These are phyloP conservation scores for Jamesozyma piceae DNA, from an alignment of 805 yeast genomes.

Conservation along the genomic window DNA sequence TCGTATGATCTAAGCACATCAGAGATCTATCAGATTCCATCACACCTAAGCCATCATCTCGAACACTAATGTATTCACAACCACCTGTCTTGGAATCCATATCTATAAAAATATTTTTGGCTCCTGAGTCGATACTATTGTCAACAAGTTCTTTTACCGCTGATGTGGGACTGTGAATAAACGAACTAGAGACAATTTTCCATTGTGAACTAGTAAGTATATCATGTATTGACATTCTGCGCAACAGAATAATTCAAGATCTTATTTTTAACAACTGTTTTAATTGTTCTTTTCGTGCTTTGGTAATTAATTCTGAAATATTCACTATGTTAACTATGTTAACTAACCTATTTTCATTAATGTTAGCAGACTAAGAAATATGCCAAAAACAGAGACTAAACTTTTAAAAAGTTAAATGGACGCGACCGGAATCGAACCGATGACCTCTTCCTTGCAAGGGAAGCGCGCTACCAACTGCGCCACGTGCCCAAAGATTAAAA, in stretches of 20 bases:
- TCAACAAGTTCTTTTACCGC: conserved; percentile 37
- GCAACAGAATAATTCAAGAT: background rate
- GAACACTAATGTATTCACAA: conserved; percentile 24
- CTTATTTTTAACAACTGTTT: background rate
- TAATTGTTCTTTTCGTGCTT: background rate
- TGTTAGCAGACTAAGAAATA: too few relatives aligned
- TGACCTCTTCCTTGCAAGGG: conserved; percentile 73
- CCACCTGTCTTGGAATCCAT: conserved; percentile 35
- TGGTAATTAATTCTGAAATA: too few relatives aligned
- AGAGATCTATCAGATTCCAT: conserved; percentile 20
- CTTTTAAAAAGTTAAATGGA: conserved; percentile 34
- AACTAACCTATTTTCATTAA: too few relatives aligned
- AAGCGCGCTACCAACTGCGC: conserved; percentile 77
- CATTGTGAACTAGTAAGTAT: conserved; percentile 11
- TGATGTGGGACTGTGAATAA: conserved; percentile 30
- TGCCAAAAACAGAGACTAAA: too few relatives aligned
- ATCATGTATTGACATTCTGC: conserved; percentile 14
- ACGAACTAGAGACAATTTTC: conserved; percentile 19
- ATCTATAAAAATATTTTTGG: conserved; percentile 29
- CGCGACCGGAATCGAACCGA: conserved; percentile 71
- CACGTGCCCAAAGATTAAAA: conserved; percentile 30
- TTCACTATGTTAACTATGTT: too few relatives aligned
- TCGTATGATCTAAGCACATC: conserved; percentile 34
- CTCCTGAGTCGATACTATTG: conserved; percentile 34
- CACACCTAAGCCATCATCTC: conserved; percentile 38